Evolutionary conservation across 768 basidiomycete species (phyloP).

Genomic region (Guyanaporus albipodus): DNA sequence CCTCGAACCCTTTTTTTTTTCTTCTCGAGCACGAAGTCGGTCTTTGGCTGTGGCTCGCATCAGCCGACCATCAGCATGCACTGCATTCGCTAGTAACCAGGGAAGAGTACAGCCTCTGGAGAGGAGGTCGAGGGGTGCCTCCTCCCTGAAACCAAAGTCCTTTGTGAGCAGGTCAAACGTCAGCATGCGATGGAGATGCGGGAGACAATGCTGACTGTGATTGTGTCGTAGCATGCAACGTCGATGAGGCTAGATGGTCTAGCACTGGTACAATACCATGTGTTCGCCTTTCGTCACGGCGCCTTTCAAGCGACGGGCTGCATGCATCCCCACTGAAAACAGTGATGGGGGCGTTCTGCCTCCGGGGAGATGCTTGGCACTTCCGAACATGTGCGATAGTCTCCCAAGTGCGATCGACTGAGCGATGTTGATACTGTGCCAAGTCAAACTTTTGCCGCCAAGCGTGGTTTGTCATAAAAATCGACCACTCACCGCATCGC

Average conservation of each 20-base stretch:
- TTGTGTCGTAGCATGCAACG: constrained; percentile 7
- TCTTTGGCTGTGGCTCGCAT: constrained; percentile 7
- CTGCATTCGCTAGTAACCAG: constrained; percentile 10
- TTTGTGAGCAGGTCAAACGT: not conserved
- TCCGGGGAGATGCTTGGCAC: constrained; percentile 1
- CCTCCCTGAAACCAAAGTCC: constrained; percentile 11
- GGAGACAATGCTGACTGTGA: constrained; percentile 1
- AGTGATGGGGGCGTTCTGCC: not conserved
- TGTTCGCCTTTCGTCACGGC: constrained; percentile 8
- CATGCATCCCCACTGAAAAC: constrained; percentile 11
- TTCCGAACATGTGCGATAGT: constrained; percentile 1
- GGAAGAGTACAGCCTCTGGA: constrained; percentile 8
- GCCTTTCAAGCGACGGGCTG: constrained; percentile 6
- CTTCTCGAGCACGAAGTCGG: constrained; percentile 4
- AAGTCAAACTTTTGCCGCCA: too few relatives aligned
- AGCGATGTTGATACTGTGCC: constrained; percentile 8
- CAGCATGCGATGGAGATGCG: not conserved
- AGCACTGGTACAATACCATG: constrained; percentile 2
- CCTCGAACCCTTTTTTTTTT: constrained; percentile 4
- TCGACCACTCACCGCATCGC: constrained; percentile 9
- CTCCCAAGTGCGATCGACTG: constrained; percentile 2
- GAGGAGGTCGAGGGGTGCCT: constrained; percentile 1
- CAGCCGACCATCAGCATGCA: constrained; percentile 1
- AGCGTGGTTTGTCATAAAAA: too few relatives aligned
- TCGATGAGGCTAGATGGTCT: constrained; percentile 11